Conservation (phyloP, 2,329 filamentous ascomycete genomes). For the Verticillium alfalfae region DNA sequence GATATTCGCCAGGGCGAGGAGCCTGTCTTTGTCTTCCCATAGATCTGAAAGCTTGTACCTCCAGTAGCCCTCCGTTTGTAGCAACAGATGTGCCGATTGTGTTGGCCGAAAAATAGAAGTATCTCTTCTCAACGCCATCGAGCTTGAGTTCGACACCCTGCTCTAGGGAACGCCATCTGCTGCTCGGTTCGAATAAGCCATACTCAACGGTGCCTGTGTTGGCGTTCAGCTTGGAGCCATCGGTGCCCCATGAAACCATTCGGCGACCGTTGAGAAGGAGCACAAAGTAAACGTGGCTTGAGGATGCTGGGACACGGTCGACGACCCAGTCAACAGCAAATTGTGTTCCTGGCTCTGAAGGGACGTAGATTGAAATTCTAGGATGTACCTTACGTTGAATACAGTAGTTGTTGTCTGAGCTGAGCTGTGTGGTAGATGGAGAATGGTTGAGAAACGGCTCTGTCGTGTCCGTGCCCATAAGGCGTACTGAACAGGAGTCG, state of each 20-base stretch:
- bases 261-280: slow-evolving; percentile 48
- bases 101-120: slow-evolving; percentile 40
- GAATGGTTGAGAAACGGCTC: slow-evolving; percentile 2
- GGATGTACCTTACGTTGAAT: slow-evolving; percentile 28
- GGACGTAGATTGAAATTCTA: slow-evolving; percentile 49
- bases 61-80: slow-evolving; percentile 50
- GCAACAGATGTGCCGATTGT: slow-evolving; percentile 21
- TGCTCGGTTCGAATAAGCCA: slow-evolving; percentile 43
- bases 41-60: slow-evolving; percentile 48
- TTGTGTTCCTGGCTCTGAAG: slow-evolving; percentile 44
- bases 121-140: slow-evolving; percentile 40
- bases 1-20: slow-evolving; percentile 35
- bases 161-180: slow-evolving; percentile 32
- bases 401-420: slow-evolving; percentile 16
- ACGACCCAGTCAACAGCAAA: slow-evolving; percentile 48
- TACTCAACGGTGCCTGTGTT: slow-evolving; percentile 33
- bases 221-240: slow-evolving; percentile 21
- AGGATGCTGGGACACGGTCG: slow-evolving; percentile 21
- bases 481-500: slow-evolving; percentile 37
- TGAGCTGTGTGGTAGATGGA: not conserved
- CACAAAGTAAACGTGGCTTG: slow-evolving; percentile 47
- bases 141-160: slow-evolving; percentile 23
- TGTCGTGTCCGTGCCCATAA: slow-evolving; percentile 8
- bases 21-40: slow-evolving; percentile 36
- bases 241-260: slow-evolving; percentile 47